A percentile compares a stretch with the other conserved stretches of the same genome.
Evolutionary conservation across 2,329 filamentous ascomycete genomes (phyloP).

Genomic region (Mycocentrospora acerina): DNA sequence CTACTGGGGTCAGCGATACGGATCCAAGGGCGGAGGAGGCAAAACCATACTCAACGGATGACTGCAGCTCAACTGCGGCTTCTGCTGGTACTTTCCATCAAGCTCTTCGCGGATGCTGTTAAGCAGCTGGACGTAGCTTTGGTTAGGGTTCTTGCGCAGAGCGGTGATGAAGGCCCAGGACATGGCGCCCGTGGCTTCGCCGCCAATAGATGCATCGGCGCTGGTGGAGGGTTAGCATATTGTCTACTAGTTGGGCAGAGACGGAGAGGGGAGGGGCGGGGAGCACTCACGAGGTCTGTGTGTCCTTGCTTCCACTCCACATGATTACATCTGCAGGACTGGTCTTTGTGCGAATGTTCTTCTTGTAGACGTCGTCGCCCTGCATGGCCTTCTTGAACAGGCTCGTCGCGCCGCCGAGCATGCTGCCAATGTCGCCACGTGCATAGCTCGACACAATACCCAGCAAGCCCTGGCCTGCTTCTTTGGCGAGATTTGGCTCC

Average conservation of each 20-base stretch:
- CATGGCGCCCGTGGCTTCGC: conserved; percentile 95
- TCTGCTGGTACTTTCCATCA: conserved; percentile 83
- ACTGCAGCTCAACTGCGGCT: conserved; percentile 93
- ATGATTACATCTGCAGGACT: conserved; percentile 94
- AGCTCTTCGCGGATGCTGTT: conserved; percentile 94
- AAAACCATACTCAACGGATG: conserved; percentile 80
- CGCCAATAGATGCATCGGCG: conserved; percentile 83
- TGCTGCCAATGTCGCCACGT: conserved; percentile 78
- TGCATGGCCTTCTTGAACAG: conserved; percentile 85
- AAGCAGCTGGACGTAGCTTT: conserved; percentile 92
- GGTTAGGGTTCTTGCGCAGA: conserved; percentile 88
- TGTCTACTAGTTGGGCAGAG: neutral
- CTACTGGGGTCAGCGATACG: conserved; percentile 2
- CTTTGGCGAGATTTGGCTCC: conserved; percentile 78
- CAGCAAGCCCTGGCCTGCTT: conserved; percentile 72
- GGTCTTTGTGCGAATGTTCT: conserved; percentile 84
- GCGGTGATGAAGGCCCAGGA: conserved; percentile 94
- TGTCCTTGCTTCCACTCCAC: conserved; percentile 96
- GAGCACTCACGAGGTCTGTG: conserved; percentile 79
- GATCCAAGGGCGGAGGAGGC: neutral
- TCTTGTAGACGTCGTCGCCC: conserved; percentile 77
- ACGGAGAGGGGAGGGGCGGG: neutral
- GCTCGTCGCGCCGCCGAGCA: conserved; percentile 76
- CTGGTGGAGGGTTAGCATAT: conserved; percentile 47
- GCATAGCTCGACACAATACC: conserved; percentile 76